Conservation (phyloP, 176 grass and related monocot genomes). For the Ampelocalamus luodianensis region DNA sequence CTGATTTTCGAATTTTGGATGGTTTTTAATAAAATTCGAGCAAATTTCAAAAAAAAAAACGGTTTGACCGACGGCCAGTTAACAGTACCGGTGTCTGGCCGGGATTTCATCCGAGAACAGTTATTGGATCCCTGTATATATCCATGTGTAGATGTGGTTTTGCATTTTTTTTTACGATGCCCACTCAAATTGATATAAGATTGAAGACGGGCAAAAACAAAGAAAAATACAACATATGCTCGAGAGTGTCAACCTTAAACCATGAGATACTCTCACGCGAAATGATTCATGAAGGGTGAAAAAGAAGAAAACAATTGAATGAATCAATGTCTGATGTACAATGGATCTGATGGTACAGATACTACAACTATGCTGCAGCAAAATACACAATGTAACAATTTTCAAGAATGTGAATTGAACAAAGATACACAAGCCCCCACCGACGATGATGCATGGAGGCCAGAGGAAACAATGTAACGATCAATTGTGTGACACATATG, state of each 20-base stretch:
- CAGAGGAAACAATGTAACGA: conserved; percentile 57
- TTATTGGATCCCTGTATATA: too few species aligned
- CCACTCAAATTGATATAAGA: too few species aligned
- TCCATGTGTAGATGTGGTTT: too few species aligned
- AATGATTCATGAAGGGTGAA: not conserved
- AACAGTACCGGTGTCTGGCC: too few species aligned
- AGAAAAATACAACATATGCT: not conserved
- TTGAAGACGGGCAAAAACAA: too few species aligned
- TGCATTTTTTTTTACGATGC: too few species aligned
- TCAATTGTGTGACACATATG: conserved; percentile 63
- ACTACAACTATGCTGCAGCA: conserved; percentile 62
- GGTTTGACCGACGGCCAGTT: too few species aligned
- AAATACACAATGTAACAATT: conserved; percentile 60
- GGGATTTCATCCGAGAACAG: too few species aligned
- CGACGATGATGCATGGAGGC: conserved; percentile 14
- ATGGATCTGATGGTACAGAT: conserved; percentile 57
- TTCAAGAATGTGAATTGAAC: conserved; percentile 65
- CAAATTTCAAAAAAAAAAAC: too few species aligned
- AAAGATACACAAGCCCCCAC: conserved; percentile 62
- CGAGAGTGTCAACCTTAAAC: not conserved
- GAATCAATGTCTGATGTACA: conserved; percentile 84
- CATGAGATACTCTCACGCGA: not conserved
- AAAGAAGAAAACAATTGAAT: conserved; percentile 65
- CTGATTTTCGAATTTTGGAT: too few species aligned
- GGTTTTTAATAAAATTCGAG: too few species aligned